Evolutionary conservation across 331 rosid genomes (phyloP), one percentile per base, ranked within the genome.

Genomic region (Malus hybrid): DNA sequence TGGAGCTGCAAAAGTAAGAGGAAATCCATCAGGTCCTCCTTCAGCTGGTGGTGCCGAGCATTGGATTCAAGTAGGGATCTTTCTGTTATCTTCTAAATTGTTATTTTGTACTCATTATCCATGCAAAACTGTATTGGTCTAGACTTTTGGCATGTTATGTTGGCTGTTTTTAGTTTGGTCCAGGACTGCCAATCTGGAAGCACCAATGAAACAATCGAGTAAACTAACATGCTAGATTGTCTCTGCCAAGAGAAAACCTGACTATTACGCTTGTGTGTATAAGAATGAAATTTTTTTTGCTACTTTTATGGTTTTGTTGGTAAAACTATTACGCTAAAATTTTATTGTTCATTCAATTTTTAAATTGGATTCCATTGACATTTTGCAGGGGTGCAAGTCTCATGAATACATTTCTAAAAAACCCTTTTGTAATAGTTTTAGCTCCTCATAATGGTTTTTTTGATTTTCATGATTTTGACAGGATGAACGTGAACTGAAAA

Each of bases 401-500:
- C 16, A 28, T 4, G 11, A 9, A 60, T 52, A 13, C 62, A 19
- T 60, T 42, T 57, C 76, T 34, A 11, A 14, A 22, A 33, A 56
- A 11, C 60, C 1, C 48, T 29, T 29, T 29, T 0, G 57, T 52
- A 52, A 18, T 52, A 15, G 20, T 52, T 52, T 52, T 16, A 52
- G 57, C 10, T 52, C 57, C 19, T 52, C 20, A 6, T 39, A 39
- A 39, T 39, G 46, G 46, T 3, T 39, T 39, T 39, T 39, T 48
- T 48, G 0, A 6, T 52, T 52, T 24, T 59, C 18, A 60, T 81
- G 67, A 81, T 84, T 66, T 79, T 77, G 76, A 69, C 78, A 89
- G 97, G 97, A 94, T 44, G 99, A 94, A 73, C 97, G 99, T 6
- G 99, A 94, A 80, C 82, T 92, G 67, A 94, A 92, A 85, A 81